A percentile compares a stretch with the other conserved stretches of the same genome.
Conservation (phyloP, 2,329 filamentous ascomycete genomes). For the Cladosporium cucumerinum region DNA sequence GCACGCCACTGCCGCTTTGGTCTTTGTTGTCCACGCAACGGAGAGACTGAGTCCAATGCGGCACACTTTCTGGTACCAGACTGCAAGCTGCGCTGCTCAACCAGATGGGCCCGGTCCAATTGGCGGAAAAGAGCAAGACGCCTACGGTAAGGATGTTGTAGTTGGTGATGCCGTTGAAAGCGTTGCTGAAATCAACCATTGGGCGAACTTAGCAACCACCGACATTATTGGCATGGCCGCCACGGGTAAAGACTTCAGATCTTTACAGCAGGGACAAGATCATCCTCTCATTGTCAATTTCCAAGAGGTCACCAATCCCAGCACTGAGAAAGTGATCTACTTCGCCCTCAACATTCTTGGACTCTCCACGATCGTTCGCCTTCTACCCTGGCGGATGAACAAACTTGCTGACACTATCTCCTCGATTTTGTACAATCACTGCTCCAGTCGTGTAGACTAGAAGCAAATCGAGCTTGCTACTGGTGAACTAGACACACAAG, state of each 20-base stretch:
- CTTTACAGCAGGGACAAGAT: conserved; percentile 48
- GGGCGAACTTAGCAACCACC: conserved; percentile 51
- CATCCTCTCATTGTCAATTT: neutral
- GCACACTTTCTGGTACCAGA: neutral
- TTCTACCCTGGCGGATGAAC: neutral
- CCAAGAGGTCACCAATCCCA: neutral
- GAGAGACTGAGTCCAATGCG: too few relatives aligned
- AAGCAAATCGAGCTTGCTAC: neutral
- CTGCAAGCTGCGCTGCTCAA: conserved; percentile 63
- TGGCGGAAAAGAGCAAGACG: conserved; percentile 75
- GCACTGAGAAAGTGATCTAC: neutral
- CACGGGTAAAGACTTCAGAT: conserved; percentile 55
- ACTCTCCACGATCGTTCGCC: neutral
- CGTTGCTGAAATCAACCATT: conserved; percentile 73
- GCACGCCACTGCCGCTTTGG: neutral
- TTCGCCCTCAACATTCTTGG: neutral
- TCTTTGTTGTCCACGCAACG: neutral
- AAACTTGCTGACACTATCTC: neutral
- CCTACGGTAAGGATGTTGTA: conserved; percentile 80
- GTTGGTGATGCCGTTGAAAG: conserved; percentile 83
- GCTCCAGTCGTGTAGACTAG: neutral
- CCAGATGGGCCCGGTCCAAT: conserved; percentile 89
- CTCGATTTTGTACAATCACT: neutral
- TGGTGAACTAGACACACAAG: conserved; percentile 28
- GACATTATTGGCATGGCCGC: conserved; percentile 58